Percentiles rank a stretch among this genome's conserved stretches.
Evolutionary conservation across 257 asterid genomes (phyloP).

Genomic region (Capsicum rhomboideum): DNA sequence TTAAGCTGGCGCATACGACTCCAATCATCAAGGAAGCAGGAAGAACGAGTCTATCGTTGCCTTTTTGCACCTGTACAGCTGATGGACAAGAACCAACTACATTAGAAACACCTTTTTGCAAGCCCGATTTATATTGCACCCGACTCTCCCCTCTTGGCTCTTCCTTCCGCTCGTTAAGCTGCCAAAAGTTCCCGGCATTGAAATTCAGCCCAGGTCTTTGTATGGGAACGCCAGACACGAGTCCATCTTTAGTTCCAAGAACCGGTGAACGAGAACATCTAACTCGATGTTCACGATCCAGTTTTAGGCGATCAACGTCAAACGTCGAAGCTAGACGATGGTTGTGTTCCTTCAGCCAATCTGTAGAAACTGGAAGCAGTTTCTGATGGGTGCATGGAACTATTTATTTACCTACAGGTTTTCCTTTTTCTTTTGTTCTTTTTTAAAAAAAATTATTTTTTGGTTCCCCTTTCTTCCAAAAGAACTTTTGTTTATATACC

Average conservation of each 20-base stretch:
- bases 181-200: slow-evolving; percentile 45
- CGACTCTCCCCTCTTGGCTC: slow-evolving; percentile 43
- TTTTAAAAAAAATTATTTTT: background rate
- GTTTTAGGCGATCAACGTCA: slow-evolving; percentile 48
- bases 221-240: slow-evolving; percentile 51
- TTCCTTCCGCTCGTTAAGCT: slow-evolving; percentile 60
- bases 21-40: slow-evolving; percentile 40
- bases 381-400: slow-evolving; percentile 18
- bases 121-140: slow-evolving; percentile 32
- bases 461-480: background rate
- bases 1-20: slow-evolving; percentile 45
- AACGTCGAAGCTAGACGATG: slow-evolving; percentile 51
- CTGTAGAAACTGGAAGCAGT: slow-evolving; percentile 43
- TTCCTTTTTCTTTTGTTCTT: background rate
- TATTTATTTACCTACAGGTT: background rate
- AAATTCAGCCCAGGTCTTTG: slow-evolving; percentile 46
- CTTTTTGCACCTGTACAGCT: slow-evolving; percentile 55
- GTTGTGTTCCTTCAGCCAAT: slow-evolving; percentile 58
- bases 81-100: slow-evolving; percentile 35
- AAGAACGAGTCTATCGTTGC: slow-evolving; percentile 43
- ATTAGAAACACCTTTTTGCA: slow-evolving; percentile 61
- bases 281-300: slow-evolving; percentile 43
- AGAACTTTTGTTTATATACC: background rate
- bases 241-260: slow-evolving; percentile 45
- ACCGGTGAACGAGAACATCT: slow-evolving; percentile 17